These are phyloP conservation scores for Centaurea solstitialis DNA, from an alignment of 129 eudicot species.

Conservation along the genomic window DNA sequence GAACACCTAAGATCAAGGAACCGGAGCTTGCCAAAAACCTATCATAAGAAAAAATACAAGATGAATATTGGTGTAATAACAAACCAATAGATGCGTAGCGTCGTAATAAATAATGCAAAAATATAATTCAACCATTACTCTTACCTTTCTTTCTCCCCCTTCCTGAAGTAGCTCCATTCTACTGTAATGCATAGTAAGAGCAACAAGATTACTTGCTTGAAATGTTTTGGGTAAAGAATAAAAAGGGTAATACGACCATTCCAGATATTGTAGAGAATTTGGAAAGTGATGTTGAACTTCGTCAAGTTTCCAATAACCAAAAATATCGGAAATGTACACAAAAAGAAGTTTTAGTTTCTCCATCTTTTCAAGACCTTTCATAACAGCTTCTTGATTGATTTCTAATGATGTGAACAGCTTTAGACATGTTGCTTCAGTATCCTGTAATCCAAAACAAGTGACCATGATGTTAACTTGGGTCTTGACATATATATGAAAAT, in stretches of 20 bases:
- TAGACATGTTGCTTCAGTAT: neutral
- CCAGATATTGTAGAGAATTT: neutral
- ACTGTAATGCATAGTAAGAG: neutral
- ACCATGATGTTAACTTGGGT: neutral
- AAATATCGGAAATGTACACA: neutral
- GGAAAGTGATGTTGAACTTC: neutral
- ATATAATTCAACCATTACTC: neutral
- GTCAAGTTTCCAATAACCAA: neutral
- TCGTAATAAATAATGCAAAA: neutral
- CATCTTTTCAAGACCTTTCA: neutral
- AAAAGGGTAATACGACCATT: neutral
- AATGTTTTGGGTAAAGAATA: neutral
- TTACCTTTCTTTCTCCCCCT: neutral
- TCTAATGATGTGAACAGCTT: neutral
- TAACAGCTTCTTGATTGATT: no score
- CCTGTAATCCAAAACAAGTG: neutral
- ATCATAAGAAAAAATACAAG: neutral
- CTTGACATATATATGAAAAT: no score
- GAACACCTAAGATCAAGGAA: no score
- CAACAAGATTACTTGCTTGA: neutral
- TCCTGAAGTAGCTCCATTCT: neutral
- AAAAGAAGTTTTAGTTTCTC: neutral
- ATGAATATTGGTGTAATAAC: neutral
- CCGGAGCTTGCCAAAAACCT: no score
- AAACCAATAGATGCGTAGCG: neutral